Conservation (phyloP, 805 yeast genomes). For the Cyberlindnera veronae region DNA sequence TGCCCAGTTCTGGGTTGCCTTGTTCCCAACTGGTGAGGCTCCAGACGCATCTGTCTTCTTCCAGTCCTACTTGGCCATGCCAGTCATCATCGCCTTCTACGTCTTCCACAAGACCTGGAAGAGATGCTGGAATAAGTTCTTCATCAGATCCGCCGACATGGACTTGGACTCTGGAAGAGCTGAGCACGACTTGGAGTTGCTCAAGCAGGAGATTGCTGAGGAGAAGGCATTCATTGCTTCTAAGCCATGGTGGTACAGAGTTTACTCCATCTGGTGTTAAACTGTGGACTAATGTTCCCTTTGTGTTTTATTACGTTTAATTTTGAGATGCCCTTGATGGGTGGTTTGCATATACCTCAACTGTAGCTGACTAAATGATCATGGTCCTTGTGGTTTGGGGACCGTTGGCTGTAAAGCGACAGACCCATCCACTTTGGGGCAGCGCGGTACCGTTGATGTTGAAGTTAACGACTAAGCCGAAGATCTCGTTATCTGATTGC, state of each 20-base stretch:
- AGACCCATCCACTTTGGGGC: too few species aligned
- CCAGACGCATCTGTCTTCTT: constrained; percentile 34
- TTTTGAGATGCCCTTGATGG: neutral
- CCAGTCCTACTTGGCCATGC: constrained; percentile 38
- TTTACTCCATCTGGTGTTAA: constrained; percentile 52
- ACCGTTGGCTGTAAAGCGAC: too few species aligned
- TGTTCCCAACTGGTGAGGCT: constrained; percentile 30
- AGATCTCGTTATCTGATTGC: too few species aligned
- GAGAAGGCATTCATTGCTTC: constrained; percentile 48
- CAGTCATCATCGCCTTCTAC: constrained; percentile 38
- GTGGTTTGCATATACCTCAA: neutral
- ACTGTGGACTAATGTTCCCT: constrained; percentile 39
- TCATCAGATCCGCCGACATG: constrained; percentile 45
- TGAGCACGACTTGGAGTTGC: constrained; percentile 52
- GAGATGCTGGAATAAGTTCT: constrained; percentile 37
- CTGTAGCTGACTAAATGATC: too few species aligned
- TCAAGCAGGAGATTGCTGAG: constrained; percentile 53
- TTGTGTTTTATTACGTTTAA: neutral
- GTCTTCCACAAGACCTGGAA: constrained; percentile 41
- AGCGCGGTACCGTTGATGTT: too few species aligned
- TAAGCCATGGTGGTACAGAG: constrained; percentile 44
- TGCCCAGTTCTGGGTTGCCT: constrained; percentile 81
- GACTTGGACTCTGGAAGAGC: constrained; percentile 65
- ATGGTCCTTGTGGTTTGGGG: too few species aligned
- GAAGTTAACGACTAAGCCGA: too few species aligned